Evolutionary conservation across 306 rosid species (phyloP).

Genomic region (Sesbania bispinosa): DNA sequence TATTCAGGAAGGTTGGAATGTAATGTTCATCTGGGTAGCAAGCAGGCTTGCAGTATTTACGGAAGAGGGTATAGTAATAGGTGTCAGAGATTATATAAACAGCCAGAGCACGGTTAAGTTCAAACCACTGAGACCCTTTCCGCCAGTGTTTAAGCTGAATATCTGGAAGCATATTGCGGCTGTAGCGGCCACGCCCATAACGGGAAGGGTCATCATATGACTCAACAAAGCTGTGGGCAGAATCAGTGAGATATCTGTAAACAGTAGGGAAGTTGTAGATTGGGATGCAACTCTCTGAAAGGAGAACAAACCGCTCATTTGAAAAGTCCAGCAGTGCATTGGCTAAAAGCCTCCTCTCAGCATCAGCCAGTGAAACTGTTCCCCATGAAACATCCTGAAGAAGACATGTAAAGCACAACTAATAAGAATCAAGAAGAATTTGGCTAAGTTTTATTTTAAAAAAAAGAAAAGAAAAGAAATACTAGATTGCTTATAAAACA

Average conservation of each 20-base stretch:
- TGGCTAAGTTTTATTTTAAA: no score
- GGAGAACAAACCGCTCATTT: constrained; percentile 84
- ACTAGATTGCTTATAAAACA: neutral
- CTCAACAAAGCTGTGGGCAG: constrained; percentile 70
- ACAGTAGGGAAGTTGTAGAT: constrained; percentile 75
- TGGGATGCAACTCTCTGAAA: constrained; percentile 96
- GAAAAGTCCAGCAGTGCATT: constrained; percentile 86
- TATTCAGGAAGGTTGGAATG: constrained; percentile 76
- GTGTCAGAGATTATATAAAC: constrained; percentile 55
- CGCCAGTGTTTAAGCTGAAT: constrained; percentile 80
- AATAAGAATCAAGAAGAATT: neutral
- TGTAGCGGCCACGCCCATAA: constrained; percentile 88
- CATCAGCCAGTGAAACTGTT: constrained; percentile 64
- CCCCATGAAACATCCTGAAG: constrained; percentile 88
- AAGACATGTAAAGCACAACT: neutral
- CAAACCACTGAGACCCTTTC: constrained; percentile 95
- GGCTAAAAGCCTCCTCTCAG: constrained; percentile 91
- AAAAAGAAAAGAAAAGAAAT: no score
- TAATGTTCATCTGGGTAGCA: constrained; percentile 96
- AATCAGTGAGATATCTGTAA: constrained; percentile 61
- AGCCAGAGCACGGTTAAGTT: constrained; percentile 57
- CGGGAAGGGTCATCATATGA: constrained; percentile 87
- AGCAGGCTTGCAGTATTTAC: constrained; percentile 81
- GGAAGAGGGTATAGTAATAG: constrained; percentile 54
- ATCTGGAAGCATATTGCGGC: constrained; percentile 76